Base-by-base conservation (phyloP, 768 basidiomycete genomes). In the Termitomyces sp. region DNA sequence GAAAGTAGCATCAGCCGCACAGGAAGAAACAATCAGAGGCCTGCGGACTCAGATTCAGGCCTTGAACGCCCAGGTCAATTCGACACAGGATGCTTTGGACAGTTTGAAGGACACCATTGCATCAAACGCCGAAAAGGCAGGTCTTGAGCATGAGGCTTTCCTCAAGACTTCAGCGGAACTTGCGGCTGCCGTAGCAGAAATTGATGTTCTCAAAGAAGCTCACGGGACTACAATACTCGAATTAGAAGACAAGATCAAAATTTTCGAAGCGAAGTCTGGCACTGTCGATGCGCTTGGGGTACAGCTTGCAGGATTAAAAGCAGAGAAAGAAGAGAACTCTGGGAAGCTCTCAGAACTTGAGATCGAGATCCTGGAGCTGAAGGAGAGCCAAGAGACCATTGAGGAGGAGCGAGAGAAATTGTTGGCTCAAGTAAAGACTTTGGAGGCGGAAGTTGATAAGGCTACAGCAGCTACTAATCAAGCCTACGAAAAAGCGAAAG, bases 301-400 rank as follows among this genome's bases (percentile, higher is more conserved):
- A 17, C 56, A 57, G 46, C 10, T 47, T 17, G 56, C 46, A 29
- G 74, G 73, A 37, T 76, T 92, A 62, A 85, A 83, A 70, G 70
- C 70, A 12, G 88, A 91, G 72, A 87, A 85, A 67, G 89, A 89
- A 67, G 91, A 92, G 60, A 85, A 76, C 46, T 82, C 86, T 9
- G 78, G 75, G 68, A 91, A 86, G 72, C 76, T 93, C 4, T 91
- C 89, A 0, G 92, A 94, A 67, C 77, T 92, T 31, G 92, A 94
- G 75, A 76, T 94, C 54, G 91, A 94, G 70, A 81, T 92, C 46
- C 72, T 93, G 60, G 92, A 94, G 73, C 68, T 88, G 62, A 90
- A 81, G 71, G 92, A 94, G 69, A 77, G 77, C 46, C 83, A 84
- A 63, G 92, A 93, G 65, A 72, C 72, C 20, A 75, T 80, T 6